phyloP scores from a whole-genome alignment of 257 asterid genomes.

The Capsicum chinense region DNA sequence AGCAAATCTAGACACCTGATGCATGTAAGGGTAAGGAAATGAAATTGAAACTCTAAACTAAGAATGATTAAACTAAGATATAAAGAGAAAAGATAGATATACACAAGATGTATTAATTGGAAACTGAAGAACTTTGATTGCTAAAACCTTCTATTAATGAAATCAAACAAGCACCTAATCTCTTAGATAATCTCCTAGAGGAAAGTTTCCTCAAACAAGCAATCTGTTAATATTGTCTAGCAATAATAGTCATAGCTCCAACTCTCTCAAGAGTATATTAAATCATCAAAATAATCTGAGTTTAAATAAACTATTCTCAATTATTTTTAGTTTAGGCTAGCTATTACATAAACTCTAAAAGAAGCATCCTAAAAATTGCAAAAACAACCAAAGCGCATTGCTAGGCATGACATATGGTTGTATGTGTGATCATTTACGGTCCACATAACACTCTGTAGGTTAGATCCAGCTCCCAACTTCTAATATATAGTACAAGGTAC shows the following conservation, averaged over 20 bases:
- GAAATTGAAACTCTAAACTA: no score
- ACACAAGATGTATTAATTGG: no score
- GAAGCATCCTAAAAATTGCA: neutral
- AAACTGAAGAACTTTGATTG: neutral
- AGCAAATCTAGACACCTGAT: no score
- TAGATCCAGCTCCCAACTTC: no score
- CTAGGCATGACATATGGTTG: neutral
- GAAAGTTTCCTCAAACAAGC: neutral
- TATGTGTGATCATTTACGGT: neutral
- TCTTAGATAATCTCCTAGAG: neutral
- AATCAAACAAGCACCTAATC: neutral
- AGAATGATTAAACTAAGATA: no score
- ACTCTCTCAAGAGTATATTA: neutral
- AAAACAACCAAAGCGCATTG: neutral
- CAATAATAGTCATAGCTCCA: neutral
- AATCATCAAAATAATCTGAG: neutral
- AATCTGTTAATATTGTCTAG: neutral
- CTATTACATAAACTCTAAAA: neutral
- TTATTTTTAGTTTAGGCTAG: neutral
- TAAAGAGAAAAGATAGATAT: no score
- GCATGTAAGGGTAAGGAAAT: no score
- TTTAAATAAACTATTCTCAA: neutral
- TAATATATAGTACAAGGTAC: no score
- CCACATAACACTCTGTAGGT: neutral
- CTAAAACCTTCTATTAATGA: neutral